phyloP scores from a whole-genome alignment of 2,329 filamentous ascomycete genomes.

The Beauveria sp. region DNA sequence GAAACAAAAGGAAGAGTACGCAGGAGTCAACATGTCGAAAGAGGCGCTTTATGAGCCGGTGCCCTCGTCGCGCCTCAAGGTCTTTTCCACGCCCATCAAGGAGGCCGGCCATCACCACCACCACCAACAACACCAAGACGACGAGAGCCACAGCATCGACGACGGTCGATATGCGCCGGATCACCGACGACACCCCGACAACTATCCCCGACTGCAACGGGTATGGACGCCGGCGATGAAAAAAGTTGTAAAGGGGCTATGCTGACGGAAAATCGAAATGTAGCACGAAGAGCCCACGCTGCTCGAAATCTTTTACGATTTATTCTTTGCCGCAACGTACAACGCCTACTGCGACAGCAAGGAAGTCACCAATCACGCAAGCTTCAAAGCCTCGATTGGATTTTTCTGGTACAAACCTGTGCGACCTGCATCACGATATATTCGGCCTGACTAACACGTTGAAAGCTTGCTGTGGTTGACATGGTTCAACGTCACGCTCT shows the following conservation, averaged over 20 bases:
- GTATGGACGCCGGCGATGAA: neutral
- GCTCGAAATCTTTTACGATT: slow-evolving; percentile 31
- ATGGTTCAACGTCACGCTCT: slow-evolving; percentile 58
- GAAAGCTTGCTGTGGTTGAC: slow-evolving; percentile 55
- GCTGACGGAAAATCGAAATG: neutral
- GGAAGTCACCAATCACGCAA: slow-evolving; percentile 23
- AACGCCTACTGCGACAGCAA: slow-evolving; percentile 44
- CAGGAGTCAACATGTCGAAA: neutral
- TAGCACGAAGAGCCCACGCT: slow-evolving; percentile 27
- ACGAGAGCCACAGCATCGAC: neutral
- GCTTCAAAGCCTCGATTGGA: slow-evolving; percentile 28
- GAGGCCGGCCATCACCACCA: neutral
- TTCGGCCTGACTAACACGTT: neutral
- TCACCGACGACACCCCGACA: slow-evolving; percentile 7
- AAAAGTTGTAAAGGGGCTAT: neutral
- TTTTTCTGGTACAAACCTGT: slow-evolving; percentile 21
- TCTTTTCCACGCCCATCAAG: slow-evolving; percentile 8
- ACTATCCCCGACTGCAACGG: slow-evolving; percentile 7
- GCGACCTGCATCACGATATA: neutral
- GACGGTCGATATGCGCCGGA: neutral
- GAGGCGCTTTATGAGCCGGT: slow-evolving; percentile 8
- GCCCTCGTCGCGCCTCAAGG: slow-evolving; percentile 7
- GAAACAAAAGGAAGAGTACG: neutral
- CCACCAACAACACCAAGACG: neutral
- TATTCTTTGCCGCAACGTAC: slow-evolving; percentile 50